These are phyloP conservation scores for Corymbia citriodora DNA, from an alignment of 441 rosid species.

Conservation along the genomic window DNA sequence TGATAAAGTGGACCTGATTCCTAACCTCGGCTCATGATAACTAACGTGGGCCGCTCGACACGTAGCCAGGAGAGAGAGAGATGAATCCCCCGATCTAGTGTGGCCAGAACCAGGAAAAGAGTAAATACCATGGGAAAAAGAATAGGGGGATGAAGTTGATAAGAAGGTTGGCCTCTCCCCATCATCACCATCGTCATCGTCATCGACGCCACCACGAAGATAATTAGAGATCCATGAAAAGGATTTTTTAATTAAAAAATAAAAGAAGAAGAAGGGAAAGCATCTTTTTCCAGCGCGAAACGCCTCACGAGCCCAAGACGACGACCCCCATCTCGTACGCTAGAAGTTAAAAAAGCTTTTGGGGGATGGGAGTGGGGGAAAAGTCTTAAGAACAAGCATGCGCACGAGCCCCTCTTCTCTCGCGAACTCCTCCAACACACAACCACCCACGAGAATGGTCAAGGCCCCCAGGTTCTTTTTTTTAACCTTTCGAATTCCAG, in stretches of 20 bases:
- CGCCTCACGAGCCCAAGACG: neutral
- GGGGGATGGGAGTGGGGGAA: neutral
- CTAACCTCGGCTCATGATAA: neutral
- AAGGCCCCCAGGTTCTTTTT: neutral
- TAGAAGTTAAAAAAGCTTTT: neutral
- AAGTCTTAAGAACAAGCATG: neutral
- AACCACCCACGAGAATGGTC: neutral
- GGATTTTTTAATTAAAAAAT: too few species aligned
- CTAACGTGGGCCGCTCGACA: neutral
- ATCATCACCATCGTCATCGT: neutral
- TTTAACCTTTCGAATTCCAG: neutral
- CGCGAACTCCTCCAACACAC: neutral
- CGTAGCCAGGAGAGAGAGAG: neutral
- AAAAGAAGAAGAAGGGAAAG: neutral
- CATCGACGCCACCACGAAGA: neutral
- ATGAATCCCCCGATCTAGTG: neutral
- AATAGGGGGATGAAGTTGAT: neutral
- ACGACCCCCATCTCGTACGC: neutral
- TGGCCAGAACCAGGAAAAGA: neutral
- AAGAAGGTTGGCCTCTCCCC: neutral
- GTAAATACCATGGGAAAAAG: neutral
- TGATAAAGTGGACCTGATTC: conserved; percentile 23
- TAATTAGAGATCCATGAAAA: neutral
- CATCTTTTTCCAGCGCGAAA: neutral
- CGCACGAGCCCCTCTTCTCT: neutral